Conservation (phyloP, 83 land plant genomes). For the Picea abies region DNA sequence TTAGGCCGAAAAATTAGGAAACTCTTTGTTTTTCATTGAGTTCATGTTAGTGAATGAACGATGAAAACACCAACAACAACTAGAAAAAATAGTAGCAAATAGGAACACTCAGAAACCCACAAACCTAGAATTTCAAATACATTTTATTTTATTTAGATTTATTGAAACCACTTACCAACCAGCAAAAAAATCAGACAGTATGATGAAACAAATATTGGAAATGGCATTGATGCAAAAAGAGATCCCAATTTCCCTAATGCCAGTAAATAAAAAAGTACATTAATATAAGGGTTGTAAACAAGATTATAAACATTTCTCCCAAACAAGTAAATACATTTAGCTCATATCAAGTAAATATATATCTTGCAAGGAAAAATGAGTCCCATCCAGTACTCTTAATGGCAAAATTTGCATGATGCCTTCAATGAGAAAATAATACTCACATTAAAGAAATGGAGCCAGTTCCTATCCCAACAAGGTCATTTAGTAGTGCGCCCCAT, state of each 20-base stretch:
- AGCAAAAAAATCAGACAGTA: constrained; percentile 66
- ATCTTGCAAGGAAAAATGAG: neutral
- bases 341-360: too few relatives aligned
- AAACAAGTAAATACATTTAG: too few relatives aligned
- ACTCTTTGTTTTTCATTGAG: constrained; percentile 43
- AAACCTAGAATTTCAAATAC: neutral
- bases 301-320: too few relatives aligned
- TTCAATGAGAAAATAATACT: neutral
- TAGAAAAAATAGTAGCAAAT: constrained; percentile 10
- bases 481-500: constrained; percentile 24
- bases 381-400: too few relatives aligned
- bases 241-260: too few relatives aligned
- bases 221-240: too few relatives aligned
- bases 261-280: too few relatives aligned
- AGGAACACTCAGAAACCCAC: neutral
- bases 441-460: constrained; percentile 35
- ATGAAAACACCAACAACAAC: constrained; percentile 49
- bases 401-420: neutral
- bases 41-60: constrained; percentile 58
- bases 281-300: neutral
- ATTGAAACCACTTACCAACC: constrained; percentile 36
- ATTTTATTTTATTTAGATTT: neutral
- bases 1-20: constrained; percentile 49
- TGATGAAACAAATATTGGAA: too few relatives aligned
- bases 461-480: constrained; percentile 54